phyloP scores from a whole-genome alignment of 371 early-diverging fungal species.

The Umbelopsis sp. region DNA sequence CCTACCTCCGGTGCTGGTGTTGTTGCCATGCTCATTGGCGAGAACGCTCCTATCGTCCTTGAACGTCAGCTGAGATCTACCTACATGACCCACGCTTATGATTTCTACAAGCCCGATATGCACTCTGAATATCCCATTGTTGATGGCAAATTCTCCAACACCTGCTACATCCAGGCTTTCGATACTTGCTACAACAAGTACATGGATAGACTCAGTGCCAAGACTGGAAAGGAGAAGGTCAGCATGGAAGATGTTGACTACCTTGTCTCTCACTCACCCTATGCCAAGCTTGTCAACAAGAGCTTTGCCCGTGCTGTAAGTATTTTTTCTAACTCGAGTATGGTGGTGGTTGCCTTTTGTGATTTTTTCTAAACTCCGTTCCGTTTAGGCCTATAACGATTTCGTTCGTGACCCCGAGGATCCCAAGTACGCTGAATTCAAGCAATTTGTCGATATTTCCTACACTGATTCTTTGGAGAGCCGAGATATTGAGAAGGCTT shows the following conservation, averaged over 20 bases:
- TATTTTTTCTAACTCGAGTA: neutral
- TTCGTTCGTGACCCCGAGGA: constrained; percentile 80
- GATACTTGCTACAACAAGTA: constrained; percentile 88
- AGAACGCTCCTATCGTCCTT: constrained; percentile 92
- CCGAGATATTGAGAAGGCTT: constrained; percentile 90
- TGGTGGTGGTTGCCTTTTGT: neutral
- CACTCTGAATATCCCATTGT: constrained; percentile 96
- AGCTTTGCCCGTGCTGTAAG: constrained; percentile 81
- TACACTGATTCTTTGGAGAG: constrained; percentile 80
- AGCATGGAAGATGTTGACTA: constrained; percentile 78
- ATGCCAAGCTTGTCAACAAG: constrained; percentile 96
- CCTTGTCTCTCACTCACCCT: constrained; percentile 94
- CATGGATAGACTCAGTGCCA: constrained; percentile 71
- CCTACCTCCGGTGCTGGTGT: constrained; percentile 97
- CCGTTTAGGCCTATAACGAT: constrained; percentile 75
- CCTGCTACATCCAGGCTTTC: constrained; percentile 91
- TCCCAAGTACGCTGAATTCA: constrained; percentile 61
- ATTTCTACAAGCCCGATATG: constrained; percentile 98
- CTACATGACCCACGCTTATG: constrained; percentile 96
- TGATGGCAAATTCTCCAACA: constrained; percentile 92
- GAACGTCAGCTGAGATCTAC: constrained; percentile 79
- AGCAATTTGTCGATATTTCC: constrained; percentile 58
- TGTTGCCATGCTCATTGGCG: constrained; percentile 93
- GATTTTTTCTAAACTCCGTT: constrained; percentile 13
- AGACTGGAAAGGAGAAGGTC: constrained; percentile 54